These are phyloP conservation scores for Nigrograna mackinnonii DNA, from an alignment of 2,329 filamentous ascomycete species.

Conservation along the genomic window DNA sequence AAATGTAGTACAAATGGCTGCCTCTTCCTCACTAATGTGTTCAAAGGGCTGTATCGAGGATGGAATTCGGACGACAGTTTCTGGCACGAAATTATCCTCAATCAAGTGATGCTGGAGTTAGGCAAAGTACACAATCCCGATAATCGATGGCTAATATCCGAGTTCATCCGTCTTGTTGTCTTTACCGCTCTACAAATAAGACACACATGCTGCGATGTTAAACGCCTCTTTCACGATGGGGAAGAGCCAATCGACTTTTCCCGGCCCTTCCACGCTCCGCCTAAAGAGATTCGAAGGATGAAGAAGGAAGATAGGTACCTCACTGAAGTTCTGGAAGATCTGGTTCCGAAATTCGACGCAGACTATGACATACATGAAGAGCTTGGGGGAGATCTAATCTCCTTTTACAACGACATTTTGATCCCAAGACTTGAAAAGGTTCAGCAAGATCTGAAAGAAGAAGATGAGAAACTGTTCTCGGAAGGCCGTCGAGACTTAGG, in stretches of 20 bases:
- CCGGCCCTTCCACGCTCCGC: background rate
- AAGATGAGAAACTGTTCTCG: background rate
- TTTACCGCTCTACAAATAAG: background rate
- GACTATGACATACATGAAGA: background rate
- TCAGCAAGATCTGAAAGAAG: background rate
- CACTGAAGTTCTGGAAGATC: background rate
- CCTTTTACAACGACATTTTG: background rate
- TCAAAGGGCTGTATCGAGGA: no score
- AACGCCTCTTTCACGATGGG: no score
- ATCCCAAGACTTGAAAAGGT: background rate
- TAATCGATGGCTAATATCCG: background rate
- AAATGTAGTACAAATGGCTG: no score
- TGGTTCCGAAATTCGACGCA: background rate
- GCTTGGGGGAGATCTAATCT: background rate
- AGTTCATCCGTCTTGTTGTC: constrained; percentile 2
- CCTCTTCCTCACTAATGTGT: no score
- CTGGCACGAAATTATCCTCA: no score
- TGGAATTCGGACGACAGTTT: no score
- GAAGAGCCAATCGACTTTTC: background rate
- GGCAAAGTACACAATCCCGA: background rate
- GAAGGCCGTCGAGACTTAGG: background rate
- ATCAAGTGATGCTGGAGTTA: no score
- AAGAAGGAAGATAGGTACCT: background rate
- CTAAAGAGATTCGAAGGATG: background rate
- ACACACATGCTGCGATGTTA: constrained; percentile 1